Conservation (phyloP, 139 green algal species). For the Micromonas commoda region DNA sequence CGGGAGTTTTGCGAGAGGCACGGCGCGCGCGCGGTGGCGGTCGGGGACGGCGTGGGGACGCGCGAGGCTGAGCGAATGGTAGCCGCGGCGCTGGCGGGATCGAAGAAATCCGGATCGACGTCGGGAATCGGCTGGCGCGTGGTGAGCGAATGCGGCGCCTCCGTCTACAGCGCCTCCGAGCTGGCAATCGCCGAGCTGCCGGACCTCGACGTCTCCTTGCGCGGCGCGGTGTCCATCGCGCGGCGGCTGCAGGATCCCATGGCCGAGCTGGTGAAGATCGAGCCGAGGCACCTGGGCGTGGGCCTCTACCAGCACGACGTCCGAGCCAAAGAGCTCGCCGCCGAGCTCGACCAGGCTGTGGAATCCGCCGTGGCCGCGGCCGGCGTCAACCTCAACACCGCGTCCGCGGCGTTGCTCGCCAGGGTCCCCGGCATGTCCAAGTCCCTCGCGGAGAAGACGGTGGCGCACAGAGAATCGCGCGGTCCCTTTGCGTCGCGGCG, state of each 20-base stretch:
- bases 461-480: constrained; percentile 17
- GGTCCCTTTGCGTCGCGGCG: constrained; percentile 9
- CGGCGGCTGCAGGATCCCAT: constrained; percentile 43
- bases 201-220: constrained; percentile 36
- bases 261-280: constrained; percentile 47
- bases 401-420: constrained; percentile 34
- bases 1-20: constrained; percentile 1
- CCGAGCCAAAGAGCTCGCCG: background rate
- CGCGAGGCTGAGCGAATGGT: constrained; percentile 35
- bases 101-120: background rate
- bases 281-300: constrained; percentile 38
- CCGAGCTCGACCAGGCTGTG: constrained; percentile 34
- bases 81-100: background rate
- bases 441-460: constrained; percentile 33
- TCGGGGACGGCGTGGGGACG: constrained; percentile 37
- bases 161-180: constrained; percentile 37
- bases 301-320: constrained; percentile 48
- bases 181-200: constrained; percentile 35
- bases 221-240: constrained; percentile 44
- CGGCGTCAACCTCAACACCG: constrained; percentile 42
- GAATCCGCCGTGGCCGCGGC: constrained; percentile 36
- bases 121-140: constrained; percentile 25
- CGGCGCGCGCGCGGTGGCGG: constrained; percentile 23
- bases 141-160: constrained; percentile 37
- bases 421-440: constrained; percentile 30